Conservation (phyloP, 225 moss, liverwort and hornwort species). For the Pleurozium schreberi region DNA sequence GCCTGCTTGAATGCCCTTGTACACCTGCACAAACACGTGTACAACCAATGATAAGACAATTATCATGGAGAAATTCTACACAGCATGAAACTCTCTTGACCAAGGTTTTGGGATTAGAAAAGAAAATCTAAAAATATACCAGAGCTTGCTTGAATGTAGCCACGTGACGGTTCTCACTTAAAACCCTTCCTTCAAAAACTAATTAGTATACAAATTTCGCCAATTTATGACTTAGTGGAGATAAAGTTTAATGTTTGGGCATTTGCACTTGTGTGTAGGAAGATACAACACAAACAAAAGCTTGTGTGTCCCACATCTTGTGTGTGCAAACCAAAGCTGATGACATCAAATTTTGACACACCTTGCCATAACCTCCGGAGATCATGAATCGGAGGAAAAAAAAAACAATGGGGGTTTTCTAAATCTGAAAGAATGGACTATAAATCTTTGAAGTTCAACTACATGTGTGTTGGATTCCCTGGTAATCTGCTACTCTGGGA, state of each 20-base stretch:
- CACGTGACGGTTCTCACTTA: not conserved
- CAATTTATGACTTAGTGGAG: not conserved
- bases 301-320: not conserved
- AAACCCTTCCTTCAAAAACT: not conserved
- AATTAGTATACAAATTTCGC: not conserved
- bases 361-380: constrained; percentile 77
- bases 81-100: not conserved
- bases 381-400: no score
- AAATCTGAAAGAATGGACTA: not conserved
- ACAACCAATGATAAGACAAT: not conserved
- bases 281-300: not conserved
- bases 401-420: not conserved
- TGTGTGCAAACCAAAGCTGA: not conserved
- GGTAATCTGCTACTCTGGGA: not conserved
- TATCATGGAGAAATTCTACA: no score
- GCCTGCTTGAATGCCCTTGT: constrained; percentile 39
- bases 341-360: not conserved
- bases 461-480: not conserved
- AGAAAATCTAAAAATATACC: not conserved
- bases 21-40: constrained; percentile 38
- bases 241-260: no score
- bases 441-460: not conserved
- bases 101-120: not conserved
- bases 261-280: not conserved
- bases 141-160: not conserved